Percentiles rank a stretch among this genome's conserved stretches.
phyloP scores from a whole-genome alignment of 2,329 filamentous ascomycete genomes.

The Colletotrichum lentis region DNA sequence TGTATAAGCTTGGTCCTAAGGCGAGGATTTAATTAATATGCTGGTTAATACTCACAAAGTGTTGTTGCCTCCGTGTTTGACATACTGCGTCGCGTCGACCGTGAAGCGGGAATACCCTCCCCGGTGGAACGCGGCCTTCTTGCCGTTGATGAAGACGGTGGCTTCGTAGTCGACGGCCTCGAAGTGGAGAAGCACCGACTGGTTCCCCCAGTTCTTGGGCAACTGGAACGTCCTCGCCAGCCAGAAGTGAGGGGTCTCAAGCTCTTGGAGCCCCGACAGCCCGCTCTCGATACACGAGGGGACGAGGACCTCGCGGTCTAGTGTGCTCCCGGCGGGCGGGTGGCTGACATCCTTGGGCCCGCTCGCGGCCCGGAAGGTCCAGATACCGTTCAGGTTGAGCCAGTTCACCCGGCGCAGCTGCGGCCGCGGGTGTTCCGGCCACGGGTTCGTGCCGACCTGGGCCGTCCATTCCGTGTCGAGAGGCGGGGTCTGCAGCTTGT shows the following conservation, averaged over 20 bases:
- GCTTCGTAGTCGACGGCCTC: slow-evolving; percentile 67
- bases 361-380: slow-evolving; percentile 58
- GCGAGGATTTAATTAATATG: no score
- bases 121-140: slow-evolving; percentile 59
- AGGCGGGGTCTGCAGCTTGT: slow-evolving; percentile 51
- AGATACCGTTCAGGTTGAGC: slow-evolving; percentile 67
- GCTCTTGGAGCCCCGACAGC: slow-evolving; percentile 58
- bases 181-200: slow-evolving; percentile 61
- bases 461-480: slow-evolving; percentile 62
- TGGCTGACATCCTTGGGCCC: slow-evolving; percentile 36
- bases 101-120: slow-evolving; percentile 71
- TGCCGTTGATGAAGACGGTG: slow-evolving; percentile 66
- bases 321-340: slow-evolving; percentile 41
- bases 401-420: slow-evolving; percentile 63
- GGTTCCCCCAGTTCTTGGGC: slow-evolving; percentile 55
- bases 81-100: slow-evolving; percentile 62
- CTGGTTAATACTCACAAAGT: slow-evolving; percentile 58
- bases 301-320: slow-evolving; percentile 53
- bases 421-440: slow-evolving; percentile 67
- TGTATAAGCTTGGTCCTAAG: background rate
- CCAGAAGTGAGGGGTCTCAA: slow-evolving; percentile 56
- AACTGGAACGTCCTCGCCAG: slow-evolving; percentile 61
- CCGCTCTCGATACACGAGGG: slow-evolving; percentile 56
- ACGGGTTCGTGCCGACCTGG: slow-evolving; percentile 60
- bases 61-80: slow-evolving; percentile 56